Evolutionary conservation across 2,329 filamentous ascomycete species (phyloP).

Genomic region (Calonectria crousiana): DNA sequence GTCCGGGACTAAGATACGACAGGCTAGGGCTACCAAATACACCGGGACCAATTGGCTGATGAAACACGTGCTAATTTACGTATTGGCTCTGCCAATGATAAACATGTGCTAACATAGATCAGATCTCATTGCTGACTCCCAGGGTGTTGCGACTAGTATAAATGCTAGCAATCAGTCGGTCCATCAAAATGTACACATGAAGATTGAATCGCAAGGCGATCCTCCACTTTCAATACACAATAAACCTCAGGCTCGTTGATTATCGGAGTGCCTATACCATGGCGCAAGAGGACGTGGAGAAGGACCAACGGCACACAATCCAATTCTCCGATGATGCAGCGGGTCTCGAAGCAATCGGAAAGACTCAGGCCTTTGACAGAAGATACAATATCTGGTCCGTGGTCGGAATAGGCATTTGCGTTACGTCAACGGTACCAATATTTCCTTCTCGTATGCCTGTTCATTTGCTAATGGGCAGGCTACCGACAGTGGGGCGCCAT

Average conservation of each 20-base stretch:
- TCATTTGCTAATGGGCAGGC: neutral
- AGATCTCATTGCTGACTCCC: neutral
- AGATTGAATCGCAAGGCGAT: neutral
- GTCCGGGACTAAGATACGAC: neutral
- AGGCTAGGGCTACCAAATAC: neutral
- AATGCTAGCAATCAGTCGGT: neutral
- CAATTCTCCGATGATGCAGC: slow-evolving; percentile 9
- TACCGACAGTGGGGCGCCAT: neutral
- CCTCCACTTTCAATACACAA: neutral
- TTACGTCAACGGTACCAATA: neutral
- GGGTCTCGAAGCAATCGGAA: slow-evolving; percentile 11
- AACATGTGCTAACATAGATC: neutral
- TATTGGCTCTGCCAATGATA: neutral
- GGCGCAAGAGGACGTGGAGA: neutral
- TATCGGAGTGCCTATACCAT: neutral
- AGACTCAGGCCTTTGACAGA: slow-evolving; percentile 14
- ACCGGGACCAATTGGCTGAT: neutral
- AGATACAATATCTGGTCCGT: slow-evolving; percentile 21
- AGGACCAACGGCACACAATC: neutral
- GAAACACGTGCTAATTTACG: neutral
- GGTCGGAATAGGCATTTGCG: slow-evolving; percentile 16
- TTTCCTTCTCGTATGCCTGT: too few species aligned
- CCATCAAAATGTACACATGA: neutral
- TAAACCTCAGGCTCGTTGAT: neutral
- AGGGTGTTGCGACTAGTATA: neutral